Conservation (phyloP, 2,329 filamentous ascomycete genomes). For the Mariannaea elegans region DNA sequence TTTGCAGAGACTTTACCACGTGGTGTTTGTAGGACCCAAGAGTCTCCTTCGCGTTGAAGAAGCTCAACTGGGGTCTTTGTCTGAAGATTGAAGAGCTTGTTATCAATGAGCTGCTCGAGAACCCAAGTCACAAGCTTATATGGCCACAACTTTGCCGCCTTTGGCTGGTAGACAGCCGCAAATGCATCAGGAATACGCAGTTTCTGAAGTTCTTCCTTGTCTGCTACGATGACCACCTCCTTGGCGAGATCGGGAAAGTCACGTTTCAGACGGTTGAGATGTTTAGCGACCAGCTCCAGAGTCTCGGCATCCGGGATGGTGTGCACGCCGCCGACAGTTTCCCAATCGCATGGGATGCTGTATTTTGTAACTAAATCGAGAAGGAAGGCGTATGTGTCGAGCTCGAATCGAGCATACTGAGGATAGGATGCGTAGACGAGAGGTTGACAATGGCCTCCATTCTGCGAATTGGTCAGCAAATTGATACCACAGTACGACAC, state of each 20-base stretch:
- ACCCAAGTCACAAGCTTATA: conserved; percentile 84
- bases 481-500: neutral
- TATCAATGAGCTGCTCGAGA: conserved; percentile 64
- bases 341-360: conserved; percentile 75
- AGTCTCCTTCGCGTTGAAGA: conserved; percentile 48
- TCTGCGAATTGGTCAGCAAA: conserved; percentile 50
- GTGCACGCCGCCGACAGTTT: conserved; percentile 69
- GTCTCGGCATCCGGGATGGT: conserved; percentile 66
- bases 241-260: conserved; percentile 66
- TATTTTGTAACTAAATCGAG: conserved; percentile 64
- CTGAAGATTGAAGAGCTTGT: conserved; percentile 72
- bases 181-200: conserved; percentile 65
- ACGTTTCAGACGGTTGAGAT: conserved; percentile 60
- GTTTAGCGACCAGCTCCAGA: conserved; percentile 59
- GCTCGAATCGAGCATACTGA: conserved; percentile 75
- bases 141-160: conserved; percentile 79
- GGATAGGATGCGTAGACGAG: conserved; percentile 68
- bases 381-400: conserved; percentile 72
- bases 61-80: conserved; percentile 73
- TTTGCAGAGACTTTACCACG: conserved; percentile 72
- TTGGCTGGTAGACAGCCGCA: conserved; percentile 70
- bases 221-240: conserved; percentile 52
- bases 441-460: conserved; percentile 80
- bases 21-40: conserved; percentile 72
- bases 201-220: conserved; percentile 52